Evolutionary conservation across 78 protist genomes (phyloP), one percentile per base, ranked within the genome.

Genomic region (Tieghemostelium lacteum): DNA sequence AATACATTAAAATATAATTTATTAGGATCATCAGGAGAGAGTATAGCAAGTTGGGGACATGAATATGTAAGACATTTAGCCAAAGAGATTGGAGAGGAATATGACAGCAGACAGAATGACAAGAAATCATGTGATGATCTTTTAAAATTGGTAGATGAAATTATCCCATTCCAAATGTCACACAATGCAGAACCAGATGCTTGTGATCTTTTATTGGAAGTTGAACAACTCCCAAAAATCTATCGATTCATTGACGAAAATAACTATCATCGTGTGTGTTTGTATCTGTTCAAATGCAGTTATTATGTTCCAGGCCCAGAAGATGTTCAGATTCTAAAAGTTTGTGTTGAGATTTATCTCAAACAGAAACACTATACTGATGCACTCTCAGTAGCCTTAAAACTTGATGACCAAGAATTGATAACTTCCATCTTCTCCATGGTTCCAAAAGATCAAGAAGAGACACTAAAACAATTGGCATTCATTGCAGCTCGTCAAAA

Each of bases 181-280:
- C 98, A 98, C 91, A 95, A 97, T 58, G 96, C 96, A 8, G 99
- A 97, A 78, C 94, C 98, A 28, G 98, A 98, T 2, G 99, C 99
- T 5, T 97, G 98, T 50, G 99, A 98, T 45, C 93, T 98, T 16
- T 66, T 97, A 31, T 74, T 97, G 86, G 99, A 96, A 76, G 95
- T 92, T 42, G 95, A 64, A 52, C 67, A 92, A 66, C 16, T 92
- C 6, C 28, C 66, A 3, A 70, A 73, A 65, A 36, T 92, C 22
- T 60, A 77, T 31, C 28, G 36, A 29, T 85, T 17, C 61, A 87
- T 93, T 22, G 97, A 97, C 73, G 93, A 85, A 45, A 73, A 37
- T 31, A 96, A 95, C 86, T 86, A 73, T 80, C 26, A n/a, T 10
- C 94, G 98, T 33, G 95, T 98, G 8, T 69, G 95, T 73, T 31